These are phyloP conservation scores for Colletotrichum chrysophilum DNA, from an alignment of 2,329 filamentous ascomycete genomes.

Conservation along the genomic window DNA sequence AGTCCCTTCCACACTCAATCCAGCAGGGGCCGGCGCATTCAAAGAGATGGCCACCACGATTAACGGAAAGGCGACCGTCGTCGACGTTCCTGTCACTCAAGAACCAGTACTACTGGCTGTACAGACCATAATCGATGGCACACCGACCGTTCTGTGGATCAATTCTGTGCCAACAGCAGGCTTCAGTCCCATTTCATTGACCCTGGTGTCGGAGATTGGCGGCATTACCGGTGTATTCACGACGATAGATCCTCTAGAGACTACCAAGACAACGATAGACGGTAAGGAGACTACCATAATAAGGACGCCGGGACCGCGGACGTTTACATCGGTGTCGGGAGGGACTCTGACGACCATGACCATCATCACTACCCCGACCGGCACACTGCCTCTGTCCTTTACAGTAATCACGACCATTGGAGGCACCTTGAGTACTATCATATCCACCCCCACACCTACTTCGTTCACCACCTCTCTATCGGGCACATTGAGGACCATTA, in stretches of 20 bases:
- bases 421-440: constrained; percentile 20
- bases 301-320: constrained; percentile 27
- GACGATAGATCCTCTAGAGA: constrained; percentile 25
- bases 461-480: constrained; percentile 30
- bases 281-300: constrained; percentile 27
- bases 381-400: constrained; percentile 10
- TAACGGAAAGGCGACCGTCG: background rate
- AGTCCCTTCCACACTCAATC: background rate
- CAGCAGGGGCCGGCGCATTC: background rate
- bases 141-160: constrained; percentile 18
- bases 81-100: background rate
- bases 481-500: constrained; percentile 31
- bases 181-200: constrained; percentile 27
- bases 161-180: constrained; percentile 24
- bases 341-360: constrained; percentile 29
- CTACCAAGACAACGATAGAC: constrained; percentile 27
- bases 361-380: constrained; percentile 31
- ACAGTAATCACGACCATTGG: constrained; percentile 31
- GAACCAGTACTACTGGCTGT: background rate
- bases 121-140: constrained; percentile 22
- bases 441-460: constrained; percentile 19
- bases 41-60: background rate
- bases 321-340: constrained; percentile 29
- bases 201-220: constrained; percentile 27
- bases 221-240: constrained; percentile 29